Percentiles rank a stretch among this genome's conserved stretches.
Evolutionary conservation across 176 grass and related monocot species (phyloP).

Genomic region (Aegilops speltoides): DNA sequence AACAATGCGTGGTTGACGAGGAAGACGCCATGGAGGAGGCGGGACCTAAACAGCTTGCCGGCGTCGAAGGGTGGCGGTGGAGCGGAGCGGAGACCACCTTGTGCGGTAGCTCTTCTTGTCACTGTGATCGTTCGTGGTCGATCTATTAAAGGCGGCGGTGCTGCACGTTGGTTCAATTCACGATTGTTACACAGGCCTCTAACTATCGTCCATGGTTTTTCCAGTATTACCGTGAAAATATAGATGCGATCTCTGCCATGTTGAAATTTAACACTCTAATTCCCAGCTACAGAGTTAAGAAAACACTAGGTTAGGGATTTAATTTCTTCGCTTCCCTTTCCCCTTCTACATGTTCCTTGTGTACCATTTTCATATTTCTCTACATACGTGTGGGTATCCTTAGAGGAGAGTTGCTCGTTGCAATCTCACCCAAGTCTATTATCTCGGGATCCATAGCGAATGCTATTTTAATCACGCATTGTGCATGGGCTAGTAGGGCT

Average conservation of each 20-base stretch:
- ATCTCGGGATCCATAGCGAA: too few relatives aligned
- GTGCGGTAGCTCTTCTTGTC: neutral
- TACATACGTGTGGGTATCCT: too few relatives aligned
- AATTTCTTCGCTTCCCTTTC: too few relatives aligned
- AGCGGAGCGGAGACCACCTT: neutral
- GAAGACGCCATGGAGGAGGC: neutral
- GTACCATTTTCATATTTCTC: too few relatives aligned
- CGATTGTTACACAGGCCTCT: too few relatives aligned
- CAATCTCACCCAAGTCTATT: too few relatives aligned
- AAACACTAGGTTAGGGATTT: too few relatives aligned
- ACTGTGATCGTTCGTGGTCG: neutral
- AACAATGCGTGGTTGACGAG: neutral
- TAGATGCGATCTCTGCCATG: neutral
- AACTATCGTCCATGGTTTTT: neutral
- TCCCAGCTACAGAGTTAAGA: too few relatives aligned
- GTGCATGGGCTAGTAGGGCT: too few relatives aligned
- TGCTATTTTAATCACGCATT: too few relatives aligned
- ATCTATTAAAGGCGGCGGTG: neutral
- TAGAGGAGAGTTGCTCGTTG: too few relatives aligned
- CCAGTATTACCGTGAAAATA: neutral
- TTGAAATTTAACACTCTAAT: neutral
- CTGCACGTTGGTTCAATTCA: neutral
- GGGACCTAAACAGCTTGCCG: neutral
- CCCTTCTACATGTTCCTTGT: too few relatives aligned
- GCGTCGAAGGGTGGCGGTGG: neutral